phyloP scores from a whole-genome alignment of 23 red algal genomes.

The Gracilaria vermiculophylla region DNA sequence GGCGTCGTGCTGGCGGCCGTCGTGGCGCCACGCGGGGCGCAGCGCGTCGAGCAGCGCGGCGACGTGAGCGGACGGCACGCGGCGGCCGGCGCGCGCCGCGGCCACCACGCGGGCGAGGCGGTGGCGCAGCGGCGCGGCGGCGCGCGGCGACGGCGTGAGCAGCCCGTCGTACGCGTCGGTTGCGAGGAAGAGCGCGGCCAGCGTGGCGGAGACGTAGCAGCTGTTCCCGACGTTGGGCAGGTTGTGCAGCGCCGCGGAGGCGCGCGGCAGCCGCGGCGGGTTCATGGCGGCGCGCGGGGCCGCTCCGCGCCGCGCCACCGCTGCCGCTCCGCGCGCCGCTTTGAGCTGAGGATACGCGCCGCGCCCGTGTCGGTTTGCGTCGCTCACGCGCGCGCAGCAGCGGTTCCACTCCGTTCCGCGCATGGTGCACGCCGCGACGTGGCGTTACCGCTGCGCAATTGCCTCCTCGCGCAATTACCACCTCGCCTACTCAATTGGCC shows the following conservation, averaged over 20 bases:
- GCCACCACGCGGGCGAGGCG: background rate
- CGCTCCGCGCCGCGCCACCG: background rate
- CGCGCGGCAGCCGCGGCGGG: background rate
- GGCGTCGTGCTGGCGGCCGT: slow-evolving; percentile 53
- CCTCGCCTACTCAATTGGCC: background rate
- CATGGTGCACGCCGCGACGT: background rate
- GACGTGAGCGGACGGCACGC: background rate
- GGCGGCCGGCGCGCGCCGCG: background rate
- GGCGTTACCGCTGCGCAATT: too few relatives aligned
- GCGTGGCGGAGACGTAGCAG: slow-evolving; percentile 56
- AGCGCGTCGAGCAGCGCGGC: slow-evolving; percentile 9
- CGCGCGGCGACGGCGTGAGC: slow-evolving; percentile 33
- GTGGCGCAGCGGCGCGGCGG: background rate
- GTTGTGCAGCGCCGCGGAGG: background rate
- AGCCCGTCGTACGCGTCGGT: slow-evolving; percentile 56
- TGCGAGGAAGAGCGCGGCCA: slow-evolving; percentile 41
- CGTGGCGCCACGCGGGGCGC: background rate
- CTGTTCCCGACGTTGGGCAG: slow-evolving; percentile 56
- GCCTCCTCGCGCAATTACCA: background rate
- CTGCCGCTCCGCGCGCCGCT: background rate
- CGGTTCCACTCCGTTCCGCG: too few relatives aligned
- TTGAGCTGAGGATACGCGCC: background rate
- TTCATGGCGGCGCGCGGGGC: background rate
- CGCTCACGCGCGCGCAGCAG: too few relatives aligned
- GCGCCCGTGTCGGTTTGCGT: background rate